Conservation (phyloP, 176 grass and related monocot species). For the Tillandsia leiboldiana region DNA sequence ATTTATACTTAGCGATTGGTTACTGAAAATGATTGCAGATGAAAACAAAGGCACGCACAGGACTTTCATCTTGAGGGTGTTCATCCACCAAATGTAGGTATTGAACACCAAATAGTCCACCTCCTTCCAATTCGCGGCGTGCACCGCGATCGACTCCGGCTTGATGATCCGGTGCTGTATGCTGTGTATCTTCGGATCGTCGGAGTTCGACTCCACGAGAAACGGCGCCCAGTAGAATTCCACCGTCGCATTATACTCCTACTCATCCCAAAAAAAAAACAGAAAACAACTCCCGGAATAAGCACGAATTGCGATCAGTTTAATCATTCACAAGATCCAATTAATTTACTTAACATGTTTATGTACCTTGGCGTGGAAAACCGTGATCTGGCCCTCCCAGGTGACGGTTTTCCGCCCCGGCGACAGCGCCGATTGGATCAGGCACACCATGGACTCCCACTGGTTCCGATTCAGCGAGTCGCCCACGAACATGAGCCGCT, state of each 20-base stretch:
- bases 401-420: constrained; percentile 25
- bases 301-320: neutral
- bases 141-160: constrained; percentile 32
- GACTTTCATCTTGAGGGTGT: constrained; percentile 53
- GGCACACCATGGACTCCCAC: constrained; percentile 43
- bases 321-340: no score
- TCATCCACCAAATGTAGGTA: constrained; percentile 82
- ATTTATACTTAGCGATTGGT: no score
- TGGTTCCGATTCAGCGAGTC: constrained; percentile 36
- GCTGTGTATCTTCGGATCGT: constrained; percentile 67
- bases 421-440: constrained; percentile 24
- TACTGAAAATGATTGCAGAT: no score
- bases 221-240: constrained; percentile 94
- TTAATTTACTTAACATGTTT: no score
- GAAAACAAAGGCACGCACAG: constrained; percentile 17
- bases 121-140: constrained; percentile 43
- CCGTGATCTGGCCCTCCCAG: constrained; percentile 17
- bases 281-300: neutral
- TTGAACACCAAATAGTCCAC: constrained; percentile 71
- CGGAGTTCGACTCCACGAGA: constrained; percentile 75
- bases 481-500: constrained; percentile 36
- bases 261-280: neutral
- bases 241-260: constrained; percentile 65
- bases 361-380: constrained; percentile 23
- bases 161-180: constrained; percentile 61